Conservation (phyloP, 805 yeast species). For the Sugiyamaella americana region DNA sequence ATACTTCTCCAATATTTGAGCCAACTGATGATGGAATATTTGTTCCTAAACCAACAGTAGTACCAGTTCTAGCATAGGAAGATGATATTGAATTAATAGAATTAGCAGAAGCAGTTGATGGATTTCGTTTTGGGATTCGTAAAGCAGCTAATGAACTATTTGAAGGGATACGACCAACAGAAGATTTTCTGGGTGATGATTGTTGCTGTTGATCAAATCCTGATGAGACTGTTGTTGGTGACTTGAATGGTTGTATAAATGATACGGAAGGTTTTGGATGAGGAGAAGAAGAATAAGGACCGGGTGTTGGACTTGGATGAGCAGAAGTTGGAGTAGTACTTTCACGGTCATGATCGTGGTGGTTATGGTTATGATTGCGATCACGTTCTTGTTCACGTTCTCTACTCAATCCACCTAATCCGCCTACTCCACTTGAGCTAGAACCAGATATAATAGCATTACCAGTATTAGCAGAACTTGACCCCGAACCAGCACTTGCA, state of each 20-base stretch:
- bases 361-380: neutral
- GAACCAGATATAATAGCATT: neutral
- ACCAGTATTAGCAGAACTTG: neutral
- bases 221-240: conserved; percentile 46
- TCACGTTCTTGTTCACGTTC: neutral
- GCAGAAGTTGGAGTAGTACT: neutral
- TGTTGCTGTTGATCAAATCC: neutral
- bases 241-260: conserved; percentile 53
- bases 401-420: neutral
- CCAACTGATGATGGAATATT: conserved; percentile 21
- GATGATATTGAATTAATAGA: conserved; percentile 23
- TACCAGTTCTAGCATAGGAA: neutral
- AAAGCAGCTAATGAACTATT: conserved; percentile 38
- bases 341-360: neutral
- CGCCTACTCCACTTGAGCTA: too few species aligned
- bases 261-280: conserved; percentile 28
- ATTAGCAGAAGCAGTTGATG: conserved; percentile 18
- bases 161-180: conserved; percentile 39
- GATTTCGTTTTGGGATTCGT: conserved; percentile 32
- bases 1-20: conserved; percentile 22
- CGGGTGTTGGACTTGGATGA: neutral
- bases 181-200: conserved; percentile 22
- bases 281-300: neutral
- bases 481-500: neutral
- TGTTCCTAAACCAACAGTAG: neutral